phyloP scores from a whole-genome alignment of 805 yeast genomes.

The Sungouiella blattae region DNA sequence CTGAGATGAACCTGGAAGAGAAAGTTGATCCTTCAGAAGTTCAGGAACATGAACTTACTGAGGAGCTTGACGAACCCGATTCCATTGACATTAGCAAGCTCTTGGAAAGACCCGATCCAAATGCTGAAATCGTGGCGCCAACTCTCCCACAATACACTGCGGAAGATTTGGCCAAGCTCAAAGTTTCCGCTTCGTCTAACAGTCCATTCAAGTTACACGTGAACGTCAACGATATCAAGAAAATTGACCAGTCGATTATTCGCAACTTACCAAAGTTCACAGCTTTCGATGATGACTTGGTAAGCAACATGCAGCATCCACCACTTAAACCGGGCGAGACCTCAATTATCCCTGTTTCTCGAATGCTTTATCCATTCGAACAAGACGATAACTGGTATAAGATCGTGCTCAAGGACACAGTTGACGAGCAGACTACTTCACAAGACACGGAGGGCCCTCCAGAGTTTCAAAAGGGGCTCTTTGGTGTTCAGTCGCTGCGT shows the following conservation, averaged over 20 bases:
- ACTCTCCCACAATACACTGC: constrained; percentile 24
- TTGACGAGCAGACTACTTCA: background rate
- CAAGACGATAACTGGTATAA: constrained; percentile 63
- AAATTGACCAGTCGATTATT: constrained; percentile 45
- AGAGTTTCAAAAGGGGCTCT: constrained; percentile 54
- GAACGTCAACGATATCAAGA: constrained; percentile 38
- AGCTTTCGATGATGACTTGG: constrained; percentile 41
- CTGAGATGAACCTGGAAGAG: background rate
- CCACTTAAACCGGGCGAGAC: constrained; percentile 25
- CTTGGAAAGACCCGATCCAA: constrained; percentile 24
- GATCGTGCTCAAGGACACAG: constrained; percentile 44
- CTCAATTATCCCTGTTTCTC: constrained; percentile 56
- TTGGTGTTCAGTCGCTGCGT: constrained; percentile 49
- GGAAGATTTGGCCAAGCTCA: constrained; percentile 27
- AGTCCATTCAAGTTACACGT: constrained; percentile 47
- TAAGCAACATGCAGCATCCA: constrained; percentile 8
- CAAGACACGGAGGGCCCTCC: constrained; percentile 25
- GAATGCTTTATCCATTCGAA: constrained; percentile 61
- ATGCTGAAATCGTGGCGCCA: constrained; percentile 25
- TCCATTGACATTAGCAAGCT: constrained; percentile 38
- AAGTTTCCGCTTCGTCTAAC: constrained; percentile 1
- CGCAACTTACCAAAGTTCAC: constrained; percentile 46
- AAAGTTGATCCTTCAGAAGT: too few species aligned
- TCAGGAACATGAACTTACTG: too few species aligned
- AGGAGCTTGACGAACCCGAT: constrained; percentile 5